Percentiles rank a stretch among this genome's conserved stretches.
Evolutionary conservation across 2,329 filamentous ascomycete genomes (phyloP).

Genomic region (Exophiala sideris): DNA sequence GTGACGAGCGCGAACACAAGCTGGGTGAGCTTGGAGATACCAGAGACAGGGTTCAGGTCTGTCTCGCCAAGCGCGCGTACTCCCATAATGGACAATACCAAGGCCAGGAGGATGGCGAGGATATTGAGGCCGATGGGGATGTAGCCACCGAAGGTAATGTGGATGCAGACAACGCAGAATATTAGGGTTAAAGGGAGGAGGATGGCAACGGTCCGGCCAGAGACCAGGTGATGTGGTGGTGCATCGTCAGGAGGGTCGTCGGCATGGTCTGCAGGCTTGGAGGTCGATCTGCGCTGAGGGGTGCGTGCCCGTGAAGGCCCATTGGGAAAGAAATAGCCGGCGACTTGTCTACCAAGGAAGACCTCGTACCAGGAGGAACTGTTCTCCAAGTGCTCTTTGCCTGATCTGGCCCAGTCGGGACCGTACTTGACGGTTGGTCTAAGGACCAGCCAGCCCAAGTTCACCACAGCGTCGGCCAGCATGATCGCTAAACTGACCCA

Average conservation of each 20-base stretch:
- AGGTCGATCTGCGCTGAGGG: constrained; percentile 2
- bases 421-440: constrained; percentile 57
- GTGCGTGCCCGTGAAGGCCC: not conserved
- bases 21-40: constrained; percentile 94
- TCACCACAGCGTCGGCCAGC: constrained; percentile 89
- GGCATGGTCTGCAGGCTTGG: constrained; percentile 7
- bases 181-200: constrained; percentile 72
- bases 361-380: constrained; percentile 23
- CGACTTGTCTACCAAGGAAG: constrained; percentile 14
- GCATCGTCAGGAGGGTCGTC: constrained; percentile 67
- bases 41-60: constrained; percentile 92
- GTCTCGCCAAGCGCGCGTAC: constrained; percentile 71
- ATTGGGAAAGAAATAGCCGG: constrained; percentile 16
- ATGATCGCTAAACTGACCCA: constrained; percentile 96
- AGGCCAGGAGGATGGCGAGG: constrained; percentile 77
- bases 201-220: constrained; percentile 66
- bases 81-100: constrained; percentile 64
- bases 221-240: constrained; percentile 76
- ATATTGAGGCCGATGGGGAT: constrained; percentile 75
- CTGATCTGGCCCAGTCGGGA: constrained; percentile 33
- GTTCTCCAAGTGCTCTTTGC: constrained; percentile 16
- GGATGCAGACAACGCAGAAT: constrained; percentile 77
- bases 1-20: constrained; percentile 91
- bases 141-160: constrained; percentile 75
- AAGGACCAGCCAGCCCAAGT: constrained; percentile 72